Conservation (phyloP, 2,329 filamentous ascomycete genomes). For the Penicillium sp. region DNA sequence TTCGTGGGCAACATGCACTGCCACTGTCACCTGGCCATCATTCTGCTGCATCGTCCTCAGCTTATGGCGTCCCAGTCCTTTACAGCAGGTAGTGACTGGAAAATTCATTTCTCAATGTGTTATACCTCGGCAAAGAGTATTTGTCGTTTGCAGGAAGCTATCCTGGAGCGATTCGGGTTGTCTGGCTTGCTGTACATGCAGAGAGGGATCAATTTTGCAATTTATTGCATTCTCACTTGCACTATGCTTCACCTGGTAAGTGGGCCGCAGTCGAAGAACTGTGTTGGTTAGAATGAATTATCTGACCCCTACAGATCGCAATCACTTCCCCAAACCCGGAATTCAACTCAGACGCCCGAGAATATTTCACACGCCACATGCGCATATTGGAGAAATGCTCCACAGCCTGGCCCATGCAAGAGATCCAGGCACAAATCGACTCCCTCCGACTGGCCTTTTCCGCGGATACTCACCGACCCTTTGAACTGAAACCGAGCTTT, state of each 20-base stretch:
- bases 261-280: constrained; percentile 29
- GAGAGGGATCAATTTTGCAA: constrained; percentile 89
- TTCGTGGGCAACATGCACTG: constrained; percentile 88
- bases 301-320: constrained; percentile 68
- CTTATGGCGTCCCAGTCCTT: constrained; percentile 78
- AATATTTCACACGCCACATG: constrained; percentile 94
- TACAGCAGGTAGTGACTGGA: constrained; percentile 76
- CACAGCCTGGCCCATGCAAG: constrained; percentile 82
- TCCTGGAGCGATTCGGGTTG: constrained; percentile 77
- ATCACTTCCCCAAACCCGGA: constrained; percentile 92
- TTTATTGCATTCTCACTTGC: constrained; percentile 90
- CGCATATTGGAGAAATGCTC: constrained; percentile 86
- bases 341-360: constrained; percentile 80
- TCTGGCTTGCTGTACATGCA: constrained; percentile 89
- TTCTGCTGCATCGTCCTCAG: constrained; percentile 87
- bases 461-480: constrained; percentile 80
- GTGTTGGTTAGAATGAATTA: background rate
- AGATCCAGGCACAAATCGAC: constrained; percentile 89
- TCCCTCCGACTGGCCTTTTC: constrained; percentile 90
- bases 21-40: constrained; percentile 83
- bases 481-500: constrained; percentile 86
- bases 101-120: constrained; percentile 83
- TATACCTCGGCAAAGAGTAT: constrained; percentile 83
- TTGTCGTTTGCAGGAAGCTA: constrained; percentile 84
- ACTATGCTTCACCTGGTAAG: constrained; percentile 91